These are phyloP conservation scores for Paecilomyces variotii DNA, from an alignment of 2,329 filamentous ascomycete species.

Conservation along the genomic window DNA sequence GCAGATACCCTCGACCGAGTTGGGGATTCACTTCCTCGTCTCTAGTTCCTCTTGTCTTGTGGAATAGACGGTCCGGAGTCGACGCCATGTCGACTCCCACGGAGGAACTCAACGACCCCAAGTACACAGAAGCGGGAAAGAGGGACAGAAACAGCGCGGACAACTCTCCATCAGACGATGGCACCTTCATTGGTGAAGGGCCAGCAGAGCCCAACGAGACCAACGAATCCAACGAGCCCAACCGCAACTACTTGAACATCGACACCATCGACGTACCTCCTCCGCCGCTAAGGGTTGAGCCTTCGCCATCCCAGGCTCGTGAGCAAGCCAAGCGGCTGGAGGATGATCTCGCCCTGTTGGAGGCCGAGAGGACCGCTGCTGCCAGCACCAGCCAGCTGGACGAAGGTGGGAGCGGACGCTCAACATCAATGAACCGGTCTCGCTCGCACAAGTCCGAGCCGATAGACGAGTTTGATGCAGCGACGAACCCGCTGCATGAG, in stretches of 20 bases:
- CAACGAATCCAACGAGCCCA: not conserved
- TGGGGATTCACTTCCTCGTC: not conserved
- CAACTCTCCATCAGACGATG: slow-evolving; percentile 23
- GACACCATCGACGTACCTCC: slow-evolving; percentile 15
- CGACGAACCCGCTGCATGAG: slow-evolving; percentile 62
- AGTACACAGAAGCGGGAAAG: slow-evolving; percentile 18
- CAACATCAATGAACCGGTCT: slow-evolving; percentile 42
- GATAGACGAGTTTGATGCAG: slow-evolving; percentile 59
- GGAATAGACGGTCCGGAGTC: slow-evolving; percentile 11
- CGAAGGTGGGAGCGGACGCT: slow-evolving; percentile 27
- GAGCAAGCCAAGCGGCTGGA: slow-evolving; percentile 55
- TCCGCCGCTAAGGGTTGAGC: slow-evolving; percentile 10
- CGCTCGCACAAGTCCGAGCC: slow-evolving; percentile 48
- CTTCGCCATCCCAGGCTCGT: slow-evolving; percentile 49
- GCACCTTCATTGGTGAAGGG: slow-evolving; percentile 20
- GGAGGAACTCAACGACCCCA: slow-evolving; percentile 19
- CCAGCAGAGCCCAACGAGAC: slow-evolving; percentile 2
- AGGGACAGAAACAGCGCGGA: slow-evolving; percentile 14
- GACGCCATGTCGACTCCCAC: slow-evolving; percentile 27
- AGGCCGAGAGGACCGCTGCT: slow-evolving; percentile 49
- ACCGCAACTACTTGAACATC: slow-evolving; percentile 14
- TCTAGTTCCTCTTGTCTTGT: not conserved
- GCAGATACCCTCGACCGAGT: not conserved
- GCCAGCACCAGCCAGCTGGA: slow-evolving; percentile 32
- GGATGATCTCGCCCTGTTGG: slow-evolving; percentile 58